A percentile compares a stretch with the other conserved stretches of the same genome.
Conservation (phyloP, 2,329 filamentous ascomycete species). For the Calonectria crousiana region DNA sequence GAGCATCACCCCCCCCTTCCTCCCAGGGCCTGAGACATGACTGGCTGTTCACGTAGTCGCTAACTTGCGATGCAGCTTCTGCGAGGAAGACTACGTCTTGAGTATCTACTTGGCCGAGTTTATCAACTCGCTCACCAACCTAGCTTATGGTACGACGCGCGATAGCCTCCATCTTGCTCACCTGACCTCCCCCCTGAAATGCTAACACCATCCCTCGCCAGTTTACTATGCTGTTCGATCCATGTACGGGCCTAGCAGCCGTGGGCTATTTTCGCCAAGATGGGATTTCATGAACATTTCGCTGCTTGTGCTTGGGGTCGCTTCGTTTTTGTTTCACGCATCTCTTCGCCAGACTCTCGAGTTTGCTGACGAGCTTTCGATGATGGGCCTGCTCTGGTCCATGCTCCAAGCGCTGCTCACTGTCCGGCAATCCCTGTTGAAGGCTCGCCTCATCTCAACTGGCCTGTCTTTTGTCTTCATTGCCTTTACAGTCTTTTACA, state of each 20-base stretch:
- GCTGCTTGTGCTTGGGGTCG: slow-evolving; percentile 56
- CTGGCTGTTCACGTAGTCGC: background rate
- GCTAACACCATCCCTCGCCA: slow-evolving; percentile 35
- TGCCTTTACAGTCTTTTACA: slow-evolving; percentile 56
- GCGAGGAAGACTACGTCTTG: slow-evolving; percentile 63
- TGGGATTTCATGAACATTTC: slow-evolving; percentile 57
- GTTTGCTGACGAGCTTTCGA: slow-evolving; percentile 69
- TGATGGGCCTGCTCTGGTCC: slow-evolving; percentile 65
- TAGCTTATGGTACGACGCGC: slow-evolving; percentile 55
- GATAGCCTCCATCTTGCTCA: too few species aligned
- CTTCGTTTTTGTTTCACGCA: slow-evolving; percentile 59
- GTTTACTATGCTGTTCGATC: slow-evolving; percentile 57
- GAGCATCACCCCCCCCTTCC: slow-evolving; percentile 24
- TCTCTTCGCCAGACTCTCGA: slow-evolving; percentile 57
- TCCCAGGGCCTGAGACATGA: background rate
- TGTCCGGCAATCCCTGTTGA: slow-evolving; percentile 54
- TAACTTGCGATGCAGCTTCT: slow-evolving; percentile 47
- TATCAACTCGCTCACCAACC: slow-evolving; percentile 57
- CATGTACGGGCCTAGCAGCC: slow-evolving; percentile 49
- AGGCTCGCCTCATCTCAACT: slow-evolving; percentile 48
- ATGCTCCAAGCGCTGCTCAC: slow-evolving; percentile 64
- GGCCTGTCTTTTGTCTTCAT: slow-evolving; percentile 56
- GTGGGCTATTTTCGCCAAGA: slow-evolving; percentile 46
- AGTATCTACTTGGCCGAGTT: slow-evolving; percentile 58
- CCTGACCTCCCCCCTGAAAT: slow-evolving; percentile 59